Evolutionary conservation across 1,139 yeast genomes (phyloP).

Genomic region (Taphrina confusa): DNA sequence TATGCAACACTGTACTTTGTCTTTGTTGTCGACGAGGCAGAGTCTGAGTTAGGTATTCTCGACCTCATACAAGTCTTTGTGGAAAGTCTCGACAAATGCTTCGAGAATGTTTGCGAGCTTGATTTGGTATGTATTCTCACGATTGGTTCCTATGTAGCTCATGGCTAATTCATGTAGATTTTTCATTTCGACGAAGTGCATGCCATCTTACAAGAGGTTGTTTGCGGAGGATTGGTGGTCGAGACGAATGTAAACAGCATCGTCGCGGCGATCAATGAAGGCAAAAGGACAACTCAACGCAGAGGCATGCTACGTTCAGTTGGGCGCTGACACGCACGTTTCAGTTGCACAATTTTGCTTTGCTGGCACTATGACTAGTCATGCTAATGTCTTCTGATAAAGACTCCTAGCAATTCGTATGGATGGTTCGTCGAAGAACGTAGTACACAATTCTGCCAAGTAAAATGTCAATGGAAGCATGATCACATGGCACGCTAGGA

Average conservation of each 20-base stretch:
- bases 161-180: slow-evolving; percentile 33
- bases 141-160: neutral
- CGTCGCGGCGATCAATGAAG: slow-evolving; percentile 62
- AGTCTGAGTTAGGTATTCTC: slow-evolving; percentile 86
- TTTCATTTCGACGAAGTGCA: slow-evolving; percentile 93
- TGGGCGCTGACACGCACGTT: neutral
- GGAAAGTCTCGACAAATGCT: slow-evolving; percentile 88
- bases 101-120: slow-evolving; percentile 89
- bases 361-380: neutral
- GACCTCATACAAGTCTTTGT: slow-evolving; percentile 97
- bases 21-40: slow-evolving; percentile 93
- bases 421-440: slow-evolving; percentile 20
- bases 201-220: slow-evolving; percentile 79
- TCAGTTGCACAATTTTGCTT: neutral
- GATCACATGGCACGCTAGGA: slow-evolving; percentile 19
- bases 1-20: slow-evolving; percentile 94
- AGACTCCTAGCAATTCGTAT: neutral
- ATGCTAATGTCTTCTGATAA: slow-evolving; percentile 18
- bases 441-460: slow-evolving; percentile 23
- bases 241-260: slow-evolving; percentile 83
- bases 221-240: slow-evolving; percentile 99
- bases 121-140: slow-evolving; percentile 73
- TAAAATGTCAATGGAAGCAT: slow-evolving; percentile 26
- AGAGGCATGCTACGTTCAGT: slow-evolving; percentile 6
- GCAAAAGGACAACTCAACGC: slow-evolving; percentile 42